These are phyloP conservation scores for Paxillus ammoniavirescens DNA, from an alignment of 768 basidiomycete genomes.

Conservation along the genomic window DNA sequence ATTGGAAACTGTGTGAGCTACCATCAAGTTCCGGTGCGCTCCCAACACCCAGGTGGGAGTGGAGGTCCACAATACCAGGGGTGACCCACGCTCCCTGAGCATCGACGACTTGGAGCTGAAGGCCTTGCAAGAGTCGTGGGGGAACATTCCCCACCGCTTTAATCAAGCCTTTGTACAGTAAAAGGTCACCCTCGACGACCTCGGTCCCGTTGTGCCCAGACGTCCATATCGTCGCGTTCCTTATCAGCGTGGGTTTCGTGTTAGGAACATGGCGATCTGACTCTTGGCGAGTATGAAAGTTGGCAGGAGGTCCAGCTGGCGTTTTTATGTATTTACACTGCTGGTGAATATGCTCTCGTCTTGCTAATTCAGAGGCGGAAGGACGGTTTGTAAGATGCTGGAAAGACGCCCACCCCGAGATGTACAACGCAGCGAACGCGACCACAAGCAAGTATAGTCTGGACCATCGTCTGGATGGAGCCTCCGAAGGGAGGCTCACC, in stretches of 20 bases:
- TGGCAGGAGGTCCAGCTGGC: conserved; percentile 41
- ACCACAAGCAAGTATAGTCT: conserved; percentile 8
- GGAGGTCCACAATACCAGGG: conserved; percentile 60
- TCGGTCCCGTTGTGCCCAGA: conserved; percentile 66
- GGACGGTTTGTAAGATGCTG: background rate
- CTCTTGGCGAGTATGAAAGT: conserved; percentile 47
- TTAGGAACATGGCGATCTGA: conserved; percentile 70
- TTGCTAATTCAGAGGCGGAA: conserved; percentile 7
- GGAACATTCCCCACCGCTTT: conserved; percentile 52
- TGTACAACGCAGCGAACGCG: conserved; percentile 3
- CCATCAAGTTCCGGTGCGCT: conserved; percentile 34
- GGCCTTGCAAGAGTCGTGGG: conserved; percentile 14
- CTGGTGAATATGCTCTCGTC: conserved; percentile 30
- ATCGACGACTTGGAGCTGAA: conserved; percentile 48
- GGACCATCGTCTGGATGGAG: conserved; percentile 2
- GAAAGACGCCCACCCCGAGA: background rate
- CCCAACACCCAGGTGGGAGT: conserved; percentile 47
- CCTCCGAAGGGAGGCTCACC: conserved; percentile 5
- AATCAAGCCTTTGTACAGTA: conserved; percentile 69
- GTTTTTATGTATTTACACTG: conserved; percentile 43
- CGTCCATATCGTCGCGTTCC: conserved; percentile 84
- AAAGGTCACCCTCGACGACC: conserved; percentile 61
- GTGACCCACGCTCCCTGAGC: conserved; percentile 74
- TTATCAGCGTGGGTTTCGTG: conserved; percentile 62
- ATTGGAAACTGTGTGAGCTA: background rate